Evolutionary conservation across 108 stramenopile genomes (phyloP), one percentile per base, ranked within the genome.

Genomic region (Fistulifera pelliculosa): DNA sequence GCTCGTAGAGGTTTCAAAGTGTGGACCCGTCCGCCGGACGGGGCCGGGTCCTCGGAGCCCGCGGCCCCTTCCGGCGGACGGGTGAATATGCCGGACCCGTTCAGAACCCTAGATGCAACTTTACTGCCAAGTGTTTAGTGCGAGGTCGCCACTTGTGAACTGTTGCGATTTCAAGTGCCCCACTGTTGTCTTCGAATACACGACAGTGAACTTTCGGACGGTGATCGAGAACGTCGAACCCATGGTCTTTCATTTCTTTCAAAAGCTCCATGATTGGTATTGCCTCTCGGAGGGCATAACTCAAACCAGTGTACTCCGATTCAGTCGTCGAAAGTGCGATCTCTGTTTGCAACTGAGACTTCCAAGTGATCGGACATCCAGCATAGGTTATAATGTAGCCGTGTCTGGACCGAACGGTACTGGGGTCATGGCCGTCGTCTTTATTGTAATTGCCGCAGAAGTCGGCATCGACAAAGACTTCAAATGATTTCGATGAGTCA

Each of bases 401-500:
- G 7, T 50, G 28, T 40, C 50, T 26, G 49, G 59, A 60, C 31
- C 41, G 49, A 4, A 47, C 59, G 14, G 47, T 60, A 48, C 28
- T 13, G 27, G 45, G n/a, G 28, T 60, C 59, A 15, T 23, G 21
- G 10, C 47, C 48, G 1, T 47, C 47, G 5, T 27, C 16, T 16
- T 17, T 11, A 49, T 60, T 4, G 7, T 27, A 60, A 16, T 60
- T 49, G 23, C 59, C 59, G 14, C 26, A 27, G n/a, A 48, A 60
- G 47, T 60, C 44, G 4, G 68, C 71, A 58, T 77, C 76, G 1
- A 63, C 71, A 58, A 48, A 77, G 1, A 39, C 39, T n/a, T 76
- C 75, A 0, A 76, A 55, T 6, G 52, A 56, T 25, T 42, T 22
- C n/a, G 21, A 31, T 2, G 25, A 11, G 22, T 52, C 52, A 7